These are phyloP conservation scores for Agrocybe pediades DNA, from an alignment of 768 basidiomycete species.

Conservation along the genomic window DNA sequence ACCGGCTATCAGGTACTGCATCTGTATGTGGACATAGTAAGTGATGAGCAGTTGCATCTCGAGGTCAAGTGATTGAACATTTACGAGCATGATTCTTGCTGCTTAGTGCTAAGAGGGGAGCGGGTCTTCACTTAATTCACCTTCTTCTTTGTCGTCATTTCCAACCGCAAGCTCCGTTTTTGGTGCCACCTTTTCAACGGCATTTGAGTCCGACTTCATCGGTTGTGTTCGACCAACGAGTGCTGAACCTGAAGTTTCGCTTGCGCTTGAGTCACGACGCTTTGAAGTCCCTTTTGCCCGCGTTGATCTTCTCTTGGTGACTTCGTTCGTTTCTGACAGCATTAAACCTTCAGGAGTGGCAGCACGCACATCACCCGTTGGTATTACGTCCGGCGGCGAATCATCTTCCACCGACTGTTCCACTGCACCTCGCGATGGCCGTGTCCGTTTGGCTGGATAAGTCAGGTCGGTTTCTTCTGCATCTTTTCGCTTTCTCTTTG, in stretches of 20 bases:
- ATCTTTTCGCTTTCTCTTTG: slow-evolving; percentile 61
- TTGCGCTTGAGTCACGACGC: slow-evolving; percentile 54
- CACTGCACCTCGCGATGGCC: slow-evolving; percentile 47
- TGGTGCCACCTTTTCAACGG: slow-evolving; percentile 3
- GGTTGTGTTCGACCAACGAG: slow-evolving; percentile 21
- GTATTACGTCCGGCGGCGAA: slow-evolving; percentile 32
- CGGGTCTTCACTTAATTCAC: slow-evolving; percentile 39
- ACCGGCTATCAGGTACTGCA: too few species aligned
- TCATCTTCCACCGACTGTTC: slow-evolving; percentile 40
- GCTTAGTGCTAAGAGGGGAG: neutral
- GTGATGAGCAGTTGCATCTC: neutral
- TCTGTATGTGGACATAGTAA: too few species aligned
- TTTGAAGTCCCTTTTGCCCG: slow-evolving; percentile 42
- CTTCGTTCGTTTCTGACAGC: slow-evolving; percentile 35
- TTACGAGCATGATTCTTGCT: neutral
- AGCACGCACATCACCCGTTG: slow-evolving; percentile 20
- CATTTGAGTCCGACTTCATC: slow-evolving; percentile 8
- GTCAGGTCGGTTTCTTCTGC: slow-evolving; percentile 62
- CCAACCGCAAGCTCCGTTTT: slow-evolving; percentile 12
- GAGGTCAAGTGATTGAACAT: neutral
- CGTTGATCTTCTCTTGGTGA: slow-evolving; percentile 45
- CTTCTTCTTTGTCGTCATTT: slow-evolving; percentile 34
- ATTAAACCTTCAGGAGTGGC: slow-evolving; percentile 26
- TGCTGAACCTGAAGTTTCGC: slow-evolving; percentile 42
- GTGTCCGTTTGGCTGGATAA: slow-evolving; percentile 72